These are phyloP conservation scores for Penicillium flavigenum DNA, from an alignment of 495 filamentous ascomycete genomes.

Conservation along the genomic window DNA sequence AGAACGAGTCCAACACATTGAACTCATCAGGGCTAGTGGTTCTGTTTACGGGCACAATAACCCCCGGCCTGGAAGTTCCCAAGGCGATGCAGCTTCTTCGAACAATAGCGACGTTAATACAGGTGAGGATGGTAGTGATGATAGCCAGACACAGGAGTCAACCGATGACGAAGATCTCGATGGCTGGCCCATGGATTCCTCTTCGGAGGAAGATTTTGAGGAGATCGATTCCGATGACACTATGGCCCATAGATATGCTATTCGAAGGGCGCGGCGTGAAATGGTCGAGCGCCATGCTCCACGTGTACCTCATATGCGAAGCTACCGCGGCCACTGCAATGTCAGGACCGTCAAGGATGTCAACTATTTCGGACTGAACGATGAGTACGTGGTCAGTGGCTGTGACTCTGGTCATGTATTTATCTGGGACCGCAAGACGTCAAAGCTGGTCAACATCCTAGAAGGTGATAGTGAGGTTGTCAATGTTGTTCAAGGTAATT, in stretches of 20 bases:
- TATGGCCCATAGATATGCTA: conserved; percentile 25
- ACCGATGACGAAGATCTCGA: conserved; percentile 19
- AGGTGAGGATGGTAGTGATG: conserved; percentile 31
- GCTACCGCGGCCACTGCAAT: conserved; percentile 70
- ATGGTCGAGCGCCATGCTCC: conserved; percentile 56
- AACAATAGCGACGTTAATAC: conserved; percentile 30
- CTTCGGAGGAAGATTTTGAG: conserved; percentile 25
- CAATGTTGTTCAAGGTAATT: conserved; percentile 65
- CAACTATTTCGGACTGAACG: conserved; percentile 69
- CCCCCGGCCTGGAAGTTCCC: neutral
- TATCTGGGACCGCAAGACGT: conserved; percentile 67
- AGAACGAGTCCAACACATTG: conserved; percentile 36
- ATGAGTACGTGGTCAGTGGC: conserved; percentile 74
- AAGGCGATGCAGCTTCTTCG: conserved; percentile 7
- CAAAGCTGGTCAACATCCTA: conserved; percentile 64
- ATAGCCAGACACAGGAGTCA: neutral
- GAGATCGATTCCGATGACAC: conserved; percentile 32
- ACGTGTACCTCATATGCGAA: conserved; percentile 55
- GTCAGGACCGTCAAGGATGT: conserved; percentile 74
- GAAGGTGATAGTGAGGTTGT: conserved; percentile 72
- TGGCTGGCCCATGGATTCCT: conserved; percentile 1
- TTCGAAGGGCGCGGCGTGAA: conserved; percentile 38
- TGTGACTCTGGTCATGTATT: conserved; percentile 70
- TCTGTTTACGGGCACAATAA: neutral
- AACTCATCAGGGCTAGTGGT: conserved; percentile 19